Percentiles rank a stretch among this genome's conserved stretches.
Conservation (phyloP, 1,284 basidiomycete species). For the Psilocybe mexicana region DNA sequence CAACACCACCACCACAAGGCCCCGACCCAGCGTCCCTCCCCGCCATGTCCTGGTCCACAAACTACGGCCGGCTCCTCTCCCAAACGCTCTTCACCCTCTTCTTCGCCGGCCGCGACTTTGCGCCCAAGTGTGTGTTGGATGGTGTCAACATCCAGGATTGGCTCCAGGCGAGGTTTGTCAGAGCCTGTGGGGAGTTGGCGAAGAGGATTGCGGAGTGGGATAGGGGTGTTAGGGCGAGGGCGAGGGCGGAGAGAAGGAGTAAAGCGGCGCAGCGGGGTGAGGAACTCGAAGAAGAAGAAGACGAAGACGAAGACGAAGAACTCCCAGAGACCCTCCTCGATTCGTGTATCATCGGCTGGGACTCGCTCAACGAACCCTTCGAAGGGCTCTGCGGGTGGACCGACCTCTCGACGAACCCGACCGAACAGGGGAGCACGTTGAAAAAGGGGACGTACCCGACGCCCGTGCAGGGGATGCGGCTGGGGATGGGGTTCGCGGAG, state of each 20-base stretch:
- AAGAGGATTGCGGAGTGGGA: constrained; percentile 74
- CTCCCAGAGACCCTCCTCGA: constrained; percentile 56
- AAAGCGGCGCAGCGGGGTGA: too few relatives aligned
- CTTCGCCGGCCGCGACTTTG: constrained; percentile 89
- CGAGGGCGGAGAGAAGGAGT: too few relatives aligned
- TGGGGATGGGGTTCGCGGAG: constrained; percentile 88
- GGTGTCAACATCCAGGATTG: constrained; percentile 94
- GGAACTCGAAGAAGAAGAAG: too few relatives aligned
- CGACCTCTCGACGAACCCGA: constrained; percentile 70
- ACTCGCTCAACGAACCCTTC: constrained; percentile 93
- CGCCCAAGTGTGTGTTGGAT: constrained; percentile 91
- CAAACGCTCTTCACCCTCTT: constrained; percentile 95
- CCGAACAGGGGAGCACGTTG: constrained; percentile 67
- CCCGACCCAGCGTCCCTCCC: constrained; percentile 79
- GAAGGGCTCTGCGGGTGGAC: constrained; percentile 83
- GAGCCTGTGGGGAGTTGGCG: constrained; percentile 76
- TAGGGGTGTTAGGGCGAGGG: constrained; percentile 36
- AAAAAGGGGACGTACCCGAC: constrained; percentile 89
- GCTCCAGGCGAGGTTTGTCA: constrained; percentile 84
- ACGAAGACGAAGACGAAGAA: constrained; percentile 36
- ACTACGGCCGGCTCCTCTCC: constrained; percentile 86
- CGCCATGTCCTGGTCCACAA: constrained; percentile 96
- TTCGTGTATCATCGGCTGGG: constrained; percentile 93
- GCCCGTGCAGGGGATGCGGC: constrained; percentile 78
- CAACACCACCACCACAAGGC: constrained; percentile 14